phyloP scores from a whole-genome alignment of 371 early-diverging fungal species.

The Lichtheimia ornata region DNA sequence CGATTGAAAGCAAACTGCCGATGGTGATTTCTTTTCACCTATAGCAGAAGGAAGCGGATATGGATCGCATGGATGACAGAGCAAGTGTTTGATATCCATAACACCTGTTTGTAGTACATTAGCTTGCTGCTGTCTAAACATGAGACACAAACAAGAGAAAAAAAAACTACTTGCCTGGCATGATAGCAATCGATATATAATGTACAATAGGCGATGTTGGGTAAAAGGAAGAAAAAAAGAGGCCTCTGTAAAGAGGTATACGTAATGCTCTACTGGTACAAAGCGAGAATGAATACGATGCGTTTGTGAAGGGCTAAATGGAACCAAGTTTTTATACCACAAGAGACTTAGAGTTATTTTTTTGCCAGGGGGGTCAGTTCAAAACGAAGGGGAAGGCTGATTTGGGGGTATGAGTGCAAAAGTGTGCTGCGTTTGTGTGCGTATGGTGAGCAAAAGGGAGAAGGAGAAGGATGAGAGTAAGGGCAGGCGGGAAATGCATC shows the following conservation, averaged over 20 bases:
- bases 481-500: conserved; percentile 13
- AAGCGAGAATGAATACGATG: conserved; percentile 7
- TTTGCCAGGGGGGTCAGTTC: conserved; percentile 3
- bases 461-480: conserved; percentile 4
- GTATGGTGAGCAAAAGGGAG: conserved; percentile 1
- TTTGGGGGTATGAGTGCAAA: neutral
- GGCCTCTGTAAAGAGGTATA: conserved; percentile 1
- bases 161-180: neutral
- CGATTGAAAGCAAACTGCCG: neutral
- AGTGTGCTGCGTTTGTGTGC: no score
- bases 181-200: conserved; percentile 6
- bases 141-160: conserved; percentile 2
- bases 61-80: conserved; percentile 29
- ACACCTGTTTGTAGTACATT: conserved; percentile 16
- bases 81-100: conserved; percentile 34
- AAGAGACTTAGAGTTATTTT: conserved; percentile 4
- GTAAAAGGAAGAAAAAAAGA: neutral
- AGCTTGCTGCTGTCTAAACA: conserved; percentile 3
- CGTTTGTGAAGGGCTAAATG: neutral
- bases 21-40: neutral
- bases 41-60: conserved; percentile 6
- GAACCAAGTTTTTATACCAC: conserved; percentile 3
- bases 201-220: conserved; percentile 7
- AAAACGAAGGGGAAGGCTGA: neutral
- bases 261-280: conserved; percentile 13